Evolutionary conservation across 1,284 basidiomycete species (phyloP).

Genomic region (Exobasidium rhododendri): DNA sequence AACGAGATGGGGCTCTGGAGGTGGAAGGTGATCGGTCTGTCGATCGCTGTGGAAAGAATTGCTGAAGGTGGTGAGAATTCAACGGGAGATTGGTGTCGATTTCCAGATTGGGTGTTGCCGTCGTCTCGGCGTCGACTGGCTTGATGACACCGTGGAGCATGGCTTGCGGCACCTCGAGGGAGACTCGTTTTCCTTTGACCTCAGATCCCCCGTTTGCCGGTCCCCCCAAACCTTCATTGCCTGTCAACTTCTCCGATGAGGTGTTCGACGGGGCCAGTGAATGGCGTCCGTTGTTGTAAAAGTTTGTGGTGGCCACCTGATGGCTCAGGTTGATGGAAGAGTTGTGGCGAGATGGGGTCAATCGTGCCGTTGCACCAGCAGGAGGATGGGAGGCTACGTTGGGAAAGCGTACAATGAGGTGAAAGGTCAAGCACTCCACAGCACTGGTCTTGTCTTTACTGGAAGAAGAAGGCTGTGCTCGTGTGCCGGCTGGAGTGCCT

Average conservation of each 20-base stretch:
- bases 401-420: constrained; percentile 41
- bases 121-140: constrained; percentile 14
- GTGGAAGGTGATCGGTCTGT: constrained; percentile 15
- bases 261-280: background rate
- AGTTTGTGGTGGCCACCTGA: background rate
- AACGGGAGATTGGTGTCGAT: constrained; percentile 25
- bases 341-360: background rate
- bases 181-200: background rate
- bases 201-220: background rate
- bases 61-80: constrained; percentile 12
- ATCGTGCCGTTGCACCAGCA: background rate
- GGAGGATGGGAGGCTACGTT: constrained; percentile 19
- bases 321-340: background rate
- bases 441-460: constrained; percentile 33
- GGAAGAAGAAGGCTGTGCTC: constrained; percentile 24
- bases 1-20: constrained; percentile 28
- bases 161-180: background rate
- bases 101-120: constrained; percentile 14
- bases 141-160: too few relatives aligned
- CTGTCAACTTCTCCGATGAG: background rate
- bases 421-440: constrained; percentile 39
- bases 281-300: background rate
- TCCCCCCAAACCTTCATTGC: background rate
- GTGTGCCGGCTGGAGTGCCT: constrained; percentile 26
- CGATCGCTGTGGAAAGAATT: background rate